Percentiles rank a stretch among this genome's conserved stretches.
These are phyloP conservation scores for Ascochyta koolunga DNA, from an alignment of 2,329 filamentous ascomycete genomes.

Conservation along the genomic window DNA sequence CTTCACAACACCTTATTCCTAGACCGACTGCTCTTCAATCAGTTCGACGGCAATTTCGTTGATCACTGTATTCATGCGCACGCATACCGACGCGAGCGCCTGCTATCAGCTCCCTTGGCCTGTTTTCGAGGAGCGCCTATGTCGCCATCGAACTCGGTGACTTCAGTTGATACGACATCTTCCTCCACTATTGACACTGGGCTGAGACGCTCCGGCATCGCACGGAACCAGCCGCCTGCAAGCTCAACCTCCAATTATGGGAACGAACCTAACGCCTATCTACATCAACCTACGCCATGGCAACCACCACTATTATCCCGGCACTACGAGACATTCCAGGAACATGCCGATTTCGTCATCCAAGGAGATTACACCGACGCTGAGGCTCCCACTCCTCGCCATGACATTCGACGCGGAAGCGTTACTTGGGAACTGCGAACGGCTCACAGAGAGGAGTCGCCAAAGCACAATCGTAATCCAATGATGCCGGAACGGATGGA, in stretches of 20 bases:
- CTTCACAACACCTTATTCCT: slow-evolving; percentile 8
- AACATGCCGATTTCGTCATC: slow-evolving; percentile 30
- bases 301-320: slow-evolving; percentile 10
- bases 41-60: slow-evolving; percentile 2
- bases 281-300: slow-evolving; percentile 10
- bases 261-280: neutral
- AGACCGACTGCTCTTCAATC: neutral
- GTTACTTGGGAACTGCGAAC: slow-evolving; percentile 30
- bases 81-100: slow-evolving; percentile 15
- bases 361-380: slow-evolving; percentile 7
- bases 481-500: slow-evolving; percentile 18
- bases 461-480: slow-evolving; percentile 16
- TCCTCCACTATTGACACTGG: slow-evolving; percentile 5
- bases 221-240: slow-evolving; percentile 1
- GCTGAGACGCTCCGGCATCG: slow-evolving; percentile 3
- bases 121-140: slow-evolving; percentile 18
- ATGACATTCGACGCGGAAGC: slow-evolving; percentile 32
- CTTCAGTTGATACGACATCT: slow-evolving; percentile 7
- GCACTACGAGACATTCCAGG: slow-evolving; percentile 33
- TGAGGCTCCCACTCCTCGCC: slow-evolving; percentile 20
- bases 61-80: slow-evolving; percentile 20
- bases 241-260: slow-evolving; percentile 10
- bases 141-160: slow-evolving; percentile 16
- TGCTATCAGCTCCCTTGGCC: slow-evolving; percentile 15
- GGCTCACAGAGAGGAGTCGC: slow-evolving; percentile 6